Percentiles rank a stretch among this genome's conserved stretches.
Evolutionary conservation across 768 basidiomycete species (phyloP).

Genomic region (Clavulina sp.): DNA sequence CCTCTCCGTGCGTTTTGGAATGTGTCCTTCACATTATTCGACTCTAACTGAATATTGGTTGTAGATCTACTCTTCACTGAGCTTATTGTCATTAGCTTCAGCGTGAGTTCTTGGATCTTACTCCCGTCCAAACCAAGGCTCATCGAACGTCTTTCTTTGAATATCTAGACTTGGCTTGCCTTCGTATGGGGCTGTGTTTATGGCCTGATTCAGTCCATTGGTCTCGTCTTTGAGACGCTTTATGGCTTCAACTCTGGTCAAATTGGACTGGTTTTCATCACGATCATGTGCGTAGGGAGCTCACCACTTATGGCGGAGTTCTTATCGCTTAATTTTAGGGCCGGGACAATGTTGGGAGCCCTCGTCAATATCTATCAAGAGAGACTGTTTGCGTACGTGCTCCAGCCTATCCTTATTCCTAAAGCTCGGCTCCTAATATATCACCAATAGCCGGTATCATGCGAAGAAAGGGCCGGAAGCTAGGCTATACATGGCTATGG

Average conservation of each 20-base stretch:
- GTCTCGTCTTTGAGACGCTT: conserved; percentile 35
- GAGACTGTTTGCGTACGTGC: conserved; percentile 28
- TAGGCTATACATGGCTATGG: conserved; percentile 11
- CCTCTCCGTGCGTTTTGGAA: conserved; percentile 40
- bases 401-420: background rate
- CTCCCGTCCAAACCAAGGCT: background rate
- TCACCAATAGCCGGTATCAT: background rate
- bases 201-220: conserved; percentile 46
- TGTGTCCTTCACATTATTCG: conserved; percentile 12
- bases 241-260: conserved; percentile 44
- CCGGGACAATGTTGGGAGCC: conserved; percentile 38
- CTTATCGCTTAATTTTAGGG: conserved; percentile 20
- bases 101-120: conserved; percentile 25
- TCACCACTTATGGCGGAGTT: conserved; percentile 16
- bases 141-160: background rate
- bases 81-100: conserved; percentile 55
- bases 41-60: background rate
- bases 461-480: conserved; percentile 3
- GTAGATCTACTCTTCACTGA: conserved; percentile 52
- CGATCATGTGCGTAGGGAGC: conserved; percentile 25
- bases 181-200: conserved; percentile 65
- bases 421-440: background rate
- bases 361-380: conserved; percentile 29
- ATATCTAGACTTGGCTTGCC: conserved; percentile 50
- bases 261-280: conserved; percentile 40